These are phyloP conservation scores for Ormosia semicastrata DNA, from an alignment of 306 rosid species.

Conservation along the genomic window DNA sequence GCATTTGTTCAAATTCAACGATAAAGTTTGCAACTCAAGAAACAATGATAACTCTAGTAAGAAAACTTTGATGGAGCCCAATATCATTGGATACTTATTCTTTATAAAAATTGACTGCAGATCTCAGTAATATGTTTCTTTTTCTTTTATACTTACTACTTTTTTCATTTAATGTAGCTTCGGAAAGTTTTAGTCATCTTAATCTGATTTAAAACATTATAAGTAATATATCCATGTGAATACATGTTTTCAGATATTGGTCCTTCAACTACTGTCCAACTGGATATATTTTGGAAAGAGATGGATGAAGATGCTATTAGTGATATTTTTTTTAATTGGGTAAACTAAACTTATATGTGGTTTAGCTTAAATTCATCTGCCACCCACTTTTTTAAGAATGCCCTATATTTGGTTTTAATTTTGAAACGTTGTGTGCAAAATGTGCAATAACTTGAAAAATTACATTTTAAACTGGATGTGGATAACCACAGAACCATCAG, in stretches of 20 bases:
- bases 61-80: slow-evolving; percentile 1
- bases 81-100: neutral
- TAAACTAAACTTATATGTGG: slow-evolving; percentile 41
- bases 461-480: neutral
- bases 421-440: neutral
- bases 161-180: slow-evolving; percentile 14
- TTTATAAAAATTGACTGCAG: slow-evolving; percentile 14
- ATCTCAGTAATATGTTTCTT: neutral
- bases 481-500: too few relatives aligned
- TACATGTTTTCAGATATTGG: slow-evolving; percentile 63
- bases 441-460: neutral
- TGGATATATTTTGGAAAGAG: slow-evolving; percentile 96
- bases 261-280: slow-evolving; percentile 68
- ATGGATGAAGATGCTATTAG: slow-evolving; percentile 71
- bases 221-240: slow-evolving; percentile 28
- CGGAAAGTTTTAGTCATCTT: neutral
- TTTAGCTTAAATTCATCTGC: slow-evolving; percentile 33
- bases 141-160: neutral
- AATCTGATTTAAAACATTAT: neutral
- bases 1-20: slow-evolving; percentile 2
- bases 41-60: neutral
- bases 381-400: neutral
- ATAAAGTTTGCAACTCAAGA: neutral
- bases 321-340: slow-evolving; percentile 43
- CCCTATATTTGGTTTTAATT: slow-evolving; percentile 17